Percentiles rank a stretch among this genome's conserved stretches.
Conservation (phyloP, 2,329 filamentous ascomycete species). For the Ophiostoma quercus region DNA sequence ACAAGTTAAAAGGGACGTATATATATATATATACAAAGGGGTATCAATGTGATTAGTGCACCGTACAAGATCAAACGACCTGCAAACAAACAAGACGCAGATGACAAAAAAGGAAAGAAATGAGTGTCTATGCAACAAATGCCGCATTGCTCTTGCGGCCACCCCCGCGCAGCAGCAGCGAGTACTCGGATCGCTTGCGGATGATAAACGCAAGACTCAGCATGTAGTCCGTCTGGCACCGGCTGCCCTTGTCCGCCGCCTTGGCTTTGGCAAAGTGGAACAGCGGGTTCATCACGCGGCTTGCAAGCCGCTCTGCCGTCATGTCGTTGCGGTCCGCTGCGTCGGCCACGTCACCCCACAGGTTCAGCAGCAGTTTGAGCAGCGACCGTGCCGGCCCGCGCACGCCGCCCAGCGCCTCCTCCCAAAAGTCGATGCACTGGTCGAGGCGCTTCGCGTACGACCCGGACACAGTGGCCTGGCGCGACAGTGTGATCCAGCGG, state of each 20-base stretch:
- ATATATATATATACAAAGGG: background rate
- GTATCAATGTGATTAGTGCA: background rate
- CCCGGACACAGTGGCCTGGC: slow-evolving; percentile 37
- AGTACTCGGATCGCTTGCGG: slow-evolving; percentile 40
- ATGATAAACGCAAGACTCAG: slow-evolving; percentile 43
- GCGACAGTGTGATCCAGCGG: slow-evolving; percentile 40
- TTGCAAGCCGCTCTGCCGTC: slow-evolving; percentile 42
- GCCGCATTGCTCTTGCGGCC: slow-evolving; percentile 31
- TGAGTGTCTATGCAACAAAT: slow-evolving; percentile 21
- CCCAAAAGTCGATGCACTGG: slow-evolving; percentile 44
- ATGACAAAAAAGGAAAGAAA: background rate
- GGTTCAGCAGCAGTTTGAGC: slow-evolving; percentile 41
- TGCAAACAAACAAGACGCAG: background rate
- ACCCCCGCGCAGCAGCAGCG: slow-evolving; percentile 35
- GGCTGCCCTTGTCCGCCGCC: slow-evolving; percentile 19
- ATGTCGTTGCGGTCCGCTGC: slow-evolving; percentile 39
- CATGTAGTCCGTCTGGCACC: slow-evolving; percentile 39
- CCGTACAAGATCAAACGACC: background rate
- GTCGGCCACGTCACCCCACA: slow-evolving; percentile 41
- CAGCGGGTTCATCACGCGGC: slow-evolving; percentile 37
- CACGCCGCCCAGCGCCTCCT: slow-evolving; percentile 41
- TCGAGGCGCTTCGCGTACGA: slow-evolving; percentile 37
- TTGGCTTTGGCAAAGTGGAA: slow-evolving; percentile 33
- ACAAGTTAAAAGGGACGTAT: background rate
- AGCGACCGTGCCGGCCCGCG: slow-evolving; percentile 37